Evolutionary conservation across 805 yeast genomes (phyloP).

Genomic region (Yarrowia sp.): DNA sequence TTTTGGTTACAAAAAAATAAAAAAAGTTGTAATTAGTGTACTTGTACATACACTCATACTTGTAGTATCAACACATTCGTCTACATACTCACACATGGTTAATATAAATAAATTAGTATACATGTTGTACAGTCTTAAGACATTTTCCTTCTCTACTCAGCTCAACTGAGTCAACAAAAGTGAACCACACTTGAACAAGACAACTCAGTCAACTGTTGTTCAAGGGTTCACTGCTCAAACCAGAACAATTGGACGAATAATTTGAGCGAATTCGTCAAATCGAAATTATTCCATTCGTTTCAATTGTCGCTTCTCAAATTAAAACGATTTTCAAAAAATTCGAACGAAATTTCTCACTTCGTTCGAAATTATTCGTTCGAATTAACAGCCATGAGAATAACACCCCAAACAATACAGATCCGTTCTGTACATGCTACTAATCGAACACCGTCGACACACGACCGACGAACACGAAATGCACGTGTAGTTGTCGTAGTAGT

Average conservation of each 20-base stretch:
- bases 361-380: neutral
- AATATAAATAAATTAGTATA: conserved; percentile 32
- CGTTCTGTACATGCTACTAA: conserved; percentile 16
- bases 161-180: too few species aligned
- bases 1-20: too few species aligned
- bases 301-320: too few species aligned
- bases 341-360: neutral
- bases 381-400: conserved; percentile 9
- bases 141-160: neutral
- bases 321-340: neutral
- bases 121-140: conserved; percentile 24
- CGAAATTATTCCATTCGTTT: too few species aligned
- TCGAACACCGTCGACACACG: conserved; percentile 35
- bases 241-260: too few species aligned
- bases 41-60: too few species aligned
- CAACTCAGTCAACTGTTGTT: too few species aligned
- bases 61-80: neutral
- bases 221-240: too few species aligned
- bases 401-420: conserved; percentile 34
- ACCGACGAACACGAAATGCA: conserved; percentile 32
- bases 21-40: too few species aligned
- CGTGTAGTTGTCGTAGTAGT: conserved; percentile 36
- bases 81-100: neutral
- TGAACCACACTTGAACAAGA: too few species aligned
- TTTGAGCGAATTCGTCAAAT: too few species aligned